Base-by-base conservation (phyloP, 305 asterid species). In the Striga hermonthica region DNA sequence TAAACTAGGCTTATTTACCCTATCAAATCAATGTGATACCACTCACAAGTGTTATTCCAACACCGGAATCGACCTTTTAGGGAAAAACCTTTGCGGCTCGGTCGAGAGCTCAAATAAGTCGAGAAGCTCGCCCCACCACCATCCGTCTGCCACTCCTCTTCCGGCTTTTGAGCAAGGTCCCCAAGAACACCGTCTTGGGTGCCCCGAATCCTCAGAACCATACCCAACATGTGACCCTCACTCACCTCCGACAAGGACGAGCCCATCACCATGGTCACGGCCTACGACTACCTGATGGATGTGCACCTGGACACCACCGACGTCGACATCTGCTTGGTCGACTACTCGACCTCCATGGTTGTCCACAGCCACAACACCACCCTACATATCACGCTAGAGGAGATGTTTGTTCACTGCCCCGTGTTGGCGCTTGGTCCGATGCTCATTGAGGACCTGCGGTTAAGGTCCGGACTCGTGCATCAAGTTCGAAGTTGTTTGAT, bases 321-420 rank as follows among this genome's bases (percentile, higher is more conserved):
- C 9, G 87, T 92, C 15, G 98, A 92, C 68, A 81, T 92, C 4
- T 86, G 95, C 70, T 73, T 92, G 65, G 97, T 92, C 55, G 97
- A 95, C 0, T 97, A 92, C 68, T 92, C 98, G 9, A 95, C 97
- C 15, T 57, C 98, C 56, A 92, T 92, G 98, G 98, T 92, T 41
- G 98, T 92, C 57, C 97, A 90, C 78, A 97, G 97, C 60, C 87
- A 90, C 77, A 97, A 92, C 76, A 92, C 97, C 72, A 92, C 98
- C 12, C 67, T 92, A 70, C 98, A 97, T 4, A 83, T 92, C 75
- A 80, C 90, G 48, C 48, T 92, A 9, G 98, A 90, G 49, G 97
- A 92, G 65, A 90, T 92, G 98, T 90, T 92, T 58, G 91, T 86
- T 41, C 98, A 92, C 64, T 90, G 96, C 75, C 90, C 90, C 44